Percentiles rank a stretch among this genome's conserved stretches.
These are phyloP conservation scores for Phytophthora pluvialis DNA, from an alignment of 352 stramenopile genomes.

Conservation along the genomic window DNA sequence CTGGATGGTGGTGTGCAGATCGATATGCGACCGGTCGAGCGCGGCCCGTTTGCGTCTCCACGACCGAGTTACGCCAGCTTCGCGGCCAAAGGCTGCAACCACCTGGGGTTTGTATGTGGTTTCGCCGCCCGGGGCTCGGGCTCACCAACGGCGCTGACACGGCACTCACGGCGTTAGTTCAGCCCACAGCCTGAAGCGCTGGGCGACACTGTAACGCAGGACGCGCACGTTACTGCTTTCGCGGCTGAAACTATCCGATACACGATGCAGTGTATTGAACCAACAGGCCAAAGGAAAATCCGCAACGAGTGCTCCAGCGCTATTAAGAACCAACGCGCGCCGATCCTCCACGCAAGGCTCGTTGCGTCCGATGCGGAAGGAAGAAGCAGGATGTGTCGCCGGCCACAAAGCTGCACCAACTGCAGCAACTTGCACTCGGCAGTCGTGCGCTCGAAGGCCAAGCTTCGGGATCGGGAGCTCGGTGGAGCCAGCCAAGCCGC, in stretches of 20 bases:
- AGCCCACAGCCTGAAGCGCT: constrained; percentile 9
- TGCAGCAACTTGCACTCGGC: neutral
- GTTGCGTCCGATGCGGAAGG: constrained; percentile 1
- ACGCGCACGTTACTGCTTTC: constrained; percentile 15
- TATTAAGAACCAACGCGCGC: constrained; percentile 6
- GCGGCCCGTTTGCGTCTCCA: constrained; percentile 31
- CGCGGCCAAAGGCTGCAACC: constrained; percentile 13
- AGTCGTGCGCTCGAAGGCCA: constrained; percentile 5
- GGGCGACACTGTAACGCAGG: constrained; percentile 7
- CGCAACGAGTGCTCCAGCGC: neutral
- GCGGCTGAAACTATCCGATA: constrained; percentile 36
- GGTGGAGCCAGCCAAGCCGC: constrained; percentile 19
- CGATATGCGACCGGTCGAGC: constrained; percentile 26
- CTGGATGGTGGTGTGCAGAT: constrained; percentile 15
- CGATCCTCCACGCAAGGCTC: neutral
- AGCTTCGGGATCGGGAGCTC: constrained; percentile 14
- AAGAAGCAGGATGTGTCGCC: constrained; percentile 5
- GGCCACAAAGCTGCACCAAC: neutral
- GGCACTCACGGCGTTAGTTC: constrained; percentile 22
- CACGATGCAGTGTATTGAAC: no score
- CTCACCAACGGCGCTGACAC: constrained; percentile 8
- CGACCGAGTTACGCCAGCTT: constrained; percentile 30
- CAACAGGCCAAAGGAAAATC: constrained; percentile 14
- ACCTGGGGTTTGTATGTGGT: constrained; percentile 23
- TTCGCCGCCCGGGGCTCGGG: constrained; percentile 16